Percentiles rank a stretch among this genome's conserved stretches.
These are phyloP conservation scores for Verticillium klebahnii DNA, from an alignment of 2,329 filamentous ascomycete genomes.

Conservation along the genomic window DNA sequence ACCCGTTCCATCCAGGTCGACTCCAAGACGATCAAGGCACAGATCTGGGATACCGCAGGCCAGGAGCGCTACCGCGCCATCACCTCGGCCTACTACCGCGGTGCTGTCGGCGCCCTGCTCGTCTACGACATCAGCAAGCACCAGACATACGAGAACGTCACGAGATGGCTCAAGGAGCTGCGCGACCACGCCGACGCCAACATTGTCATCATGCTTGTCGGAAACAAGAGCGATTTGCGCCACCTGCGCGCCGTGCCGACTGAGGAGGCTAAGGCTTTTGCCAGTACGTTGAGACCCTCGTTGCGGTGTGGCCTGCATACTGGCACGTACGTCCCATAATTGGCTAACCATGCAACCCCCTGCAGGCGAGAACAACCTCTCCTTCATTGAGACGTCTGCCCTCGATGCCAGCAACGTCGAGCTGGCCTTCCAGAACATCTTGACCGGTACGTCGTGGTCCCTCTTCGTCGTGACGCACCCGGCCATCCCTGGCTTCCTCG, in stretches of 20 bases:
- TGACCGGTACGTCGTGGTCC: constrained; percentile 70
- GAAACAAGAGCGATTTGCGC: constrained; percentile 99
- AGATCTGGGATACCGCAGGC: constrained; percentile 99
- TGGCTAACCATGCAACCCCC: constrained; percentile 1
- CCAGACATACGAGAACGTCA: constrained; percentile 98
- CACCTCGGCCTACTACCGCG: constrained; percentile 97
- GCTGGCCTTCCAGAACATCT: constrained; percentile 98
- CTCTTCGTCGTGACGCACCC: not conserved
- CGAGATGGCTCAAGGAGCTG: constrained; percentile 97
- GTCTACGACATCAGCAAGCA: constrained; percentile 99
- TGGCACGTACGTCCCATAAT: not conserved
- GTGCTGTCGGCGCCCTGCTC: constrained; percentile 92
- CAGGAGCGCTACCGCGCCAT: constrained; percentile 99
- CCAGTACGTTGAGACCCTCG: constrained; percentile 56
- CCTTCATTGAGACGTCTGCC: constrained; percentile 98
- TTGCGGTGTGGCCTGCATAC: constrained; percentile 11
- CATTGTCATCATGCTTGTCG: constrained; percentile 99
- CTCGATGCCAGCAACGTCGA: constrained; percentile 99
- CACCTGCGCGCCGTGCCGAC: constrained; percentile 95
- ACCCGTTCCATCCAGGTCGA: constrained; percentile 98
- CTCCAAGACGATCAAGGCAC: constrained; percentile 99
- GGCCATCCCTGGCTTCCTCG: not conserved
- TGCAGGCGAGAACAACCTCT: constrained; percentile 91
- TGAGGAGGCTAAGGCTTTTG: constrained; percentile 96
- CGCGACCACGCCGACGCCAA: constrained; percentile 97